Base-by-base conservation (phyloP, 805 yeast genomes). In the Pichia sporocuriosa region DNA sequence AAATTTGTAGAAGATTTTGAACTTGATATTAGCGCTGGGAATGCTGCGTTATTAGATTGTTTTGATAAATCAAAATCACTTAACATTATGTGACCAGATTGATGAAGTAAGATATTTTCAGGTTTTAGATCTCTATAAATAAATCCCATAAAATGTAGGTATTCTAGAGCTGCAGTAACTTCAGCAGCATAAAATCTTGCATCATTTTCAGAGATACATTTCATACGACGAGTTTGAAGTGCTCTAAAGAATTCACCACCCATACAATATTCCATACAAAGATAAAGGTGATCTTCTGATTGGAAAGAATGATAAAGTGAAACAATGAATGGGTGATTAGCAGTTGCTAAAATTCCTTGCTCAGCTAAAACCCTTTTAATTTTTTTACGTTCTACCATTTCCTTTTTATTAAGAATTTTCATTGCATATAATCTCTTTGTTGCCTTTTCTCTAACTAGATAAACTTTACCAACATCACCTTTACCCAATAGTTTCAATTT, bases 181-280 rank as follows among this genome's bases (percentile, higher is more conserved):
- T 93, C 99, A 17, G 96, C 84, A 0, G 97, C 96, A 59, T 93
- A 93, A 59, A 93, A 93, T 43, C 79, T 71, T 3, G 98, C 97
- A 59, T 89, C 97, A 23, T 69, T 75, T 61, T 93, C 99, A 17
- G 77, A 68, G 12, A 93, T 81, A 50, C 95, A 84, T 58, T 88
- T 86, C 41, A 87, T 77, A 47, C 79, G 81, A 46, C 97, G 72
- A 0, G 97, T 88, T 63, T 93, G 98, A 40, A 93, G 65, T 0
- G 97, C 98, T 45, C 97, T 69, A 69, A 93, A 93, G 56, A 93
- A 93, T 64, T 94, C 98, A 35, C 99, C 99, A 24, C 99, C 99
- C 88, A 93, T 87, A 58, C 99, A 93, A 56, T 90, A 93, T 60
- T 93, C 99, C 96, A 94, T 90, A 63, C 99, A 93, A 31, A 93